Conservation (phyloP, 106 monocot genomes). For the Platanthera zijinensis region DNA sequence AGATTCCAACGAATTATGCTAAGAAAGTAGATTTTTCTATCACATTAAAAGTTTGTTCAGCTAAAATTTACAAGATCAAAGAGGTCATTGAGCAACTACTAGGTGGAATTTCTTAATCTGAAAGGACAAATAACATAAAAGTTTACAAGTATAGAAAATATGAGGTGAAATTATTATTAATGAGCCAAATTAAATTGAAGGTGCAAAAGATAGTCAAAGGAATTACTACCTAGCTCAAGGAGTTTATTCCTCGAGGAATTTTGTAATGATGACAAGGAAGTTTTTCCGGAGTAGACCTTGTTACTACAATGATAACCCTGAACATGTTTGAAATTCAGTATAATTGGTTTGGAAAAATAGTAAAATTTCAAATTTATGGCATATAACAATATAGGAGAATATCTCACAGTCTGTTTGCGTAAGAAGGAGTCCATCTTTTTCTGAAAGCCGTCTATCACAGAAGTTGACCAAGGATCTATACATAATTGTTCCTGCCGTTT, state of each 20-base stretch:
- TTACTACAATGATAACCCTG: slow-evolving; percentile 57
- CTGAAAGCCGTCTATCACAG: slow-evolving; percentile 28
- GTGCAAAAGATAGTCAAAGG: background rate
- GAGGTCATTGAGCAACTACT: background rate
- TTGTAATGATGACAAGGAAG: slow-evolving; percentile 37
- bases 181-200: slow-evolving; percentile 1
- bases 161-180: background rate
- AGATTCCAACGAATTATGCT: background rate
- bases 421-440: slow-evolving; percentile 28
- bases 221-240: slow-evolving; percentile 62
- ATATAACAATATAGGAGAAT: background rate
- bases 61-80: background rate
- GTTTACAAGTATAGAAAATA: background rate
- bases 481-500: slow-evolving; percentile 9
- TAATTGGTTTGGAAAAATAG: background rate
- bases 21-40: background rate
- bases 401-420: slow-evolving; percentile 42
- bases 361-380: background rate
- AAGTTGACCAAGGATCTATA: slow-evolving; percentile 42
- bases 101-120: background rate
- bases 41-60: background rate
- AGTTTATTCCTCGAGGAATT: slow-evolving; percentile 60
- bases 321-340: slow-evolving; percentile 7
- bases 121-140: background rate
- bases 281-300: slow-evolving; percentile 54